Conservation (phyloP, 345 rosid species). For the Cochlearia excelsa region DNA sequence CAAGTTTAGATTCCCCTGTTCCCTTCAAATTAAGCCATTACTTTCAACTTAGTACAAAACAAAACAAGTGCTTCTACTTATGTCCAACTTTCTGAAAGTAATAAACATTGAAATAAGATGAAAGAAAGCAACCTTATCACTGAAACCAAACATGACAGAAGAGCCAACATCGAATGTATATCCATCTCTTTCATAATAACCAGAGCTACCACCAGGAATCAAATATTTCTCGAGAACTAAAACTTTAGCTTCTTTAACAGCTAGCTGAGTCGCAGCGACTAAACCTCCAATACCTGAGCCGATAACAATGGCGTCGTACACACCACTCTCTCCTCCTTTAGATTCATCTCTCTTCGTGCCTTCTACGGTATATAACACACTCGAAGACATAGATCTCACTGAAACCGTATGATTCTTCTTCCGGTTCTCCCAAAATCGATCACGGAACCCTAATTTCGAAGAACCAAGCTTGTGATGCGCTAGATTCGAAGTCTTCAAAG, state of each 20-base stretch:
- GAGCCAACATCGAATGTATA: conserved; percentile 94
- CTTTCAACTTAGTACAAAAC: background rate
- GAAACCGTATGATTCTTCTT: conserved; percentile 7
- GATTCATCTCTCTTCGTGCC: conserved; percentile 35
- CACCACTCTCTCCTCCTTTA: conserved; percentile 21
- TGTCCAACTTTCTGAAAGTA: background rate
- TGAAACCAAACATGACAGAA: conserved; percentile 95
- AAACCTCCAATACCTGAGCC: conserved; percentile 95
- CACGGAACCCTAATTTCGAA: conserved; percentile 10
- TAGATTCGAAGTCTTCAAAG: conserved; percentile 11
- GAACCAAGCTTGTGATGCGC: background rate
- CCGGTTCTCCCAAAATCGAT: conserved; percentile 12
- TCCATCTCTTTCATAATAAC: conserved; percentile 78
- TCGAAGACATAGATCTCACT: conserved; percentile 27
- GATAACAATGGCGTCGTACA: conserved; percentile 78
- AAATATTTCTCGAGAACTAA: conserved; percentile 84
- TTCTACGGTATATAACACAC: conserved; percentile 30
- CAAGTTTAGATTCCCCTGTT: conserved; percentile 88
- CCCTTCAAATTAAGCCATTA: conserved; percentile 32
- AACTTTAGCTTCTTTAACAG: conserved; percentile 86
- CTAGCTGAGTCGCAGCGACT: conserved; percentile 85
- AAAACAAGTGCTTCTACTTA: background rate
- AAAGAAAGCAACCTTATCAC: conserved; percentile 64
- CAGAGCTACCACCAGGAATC: conserved; percentile 98
- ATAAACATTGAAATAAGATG: background rate